phyloP scores from a whole-genome alignment of 495 filamentous ascomycete genomes.

The Podospora pseudocomata region DNA sequence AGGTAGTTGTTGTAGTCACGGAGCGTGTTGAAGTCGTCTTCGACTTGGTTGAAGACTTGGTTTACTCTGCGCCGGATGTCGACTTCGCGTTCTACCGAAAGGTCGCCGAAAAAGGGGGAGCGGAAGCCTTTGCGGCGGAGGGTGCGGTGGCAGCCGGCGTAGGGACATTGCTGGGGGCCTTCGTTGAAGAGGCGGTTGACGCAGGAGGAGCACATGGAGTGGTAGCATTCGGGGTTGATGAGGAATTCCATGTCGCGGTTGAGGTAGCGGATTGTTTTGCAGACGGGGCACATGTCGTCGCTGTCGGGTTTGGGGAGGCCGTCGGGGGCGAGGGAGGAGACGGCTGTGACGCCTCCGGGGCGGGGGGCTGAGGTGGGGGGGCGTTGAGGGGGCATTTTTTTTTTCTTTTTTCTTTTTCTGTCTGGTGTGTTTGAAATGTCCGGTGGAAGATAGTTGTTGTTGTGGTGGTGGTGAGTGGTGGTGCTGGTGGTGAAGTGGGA shows the following conservation, averaged over 20 bases:
- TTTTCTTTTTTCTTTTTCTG: neutral
- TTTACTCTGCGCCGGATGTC: constrained; percentile 82
- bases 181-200: constrained; percentile 90
- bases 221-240: constrained; percentile 97
- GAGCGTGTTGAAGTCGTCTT: constrained; percentile 85
- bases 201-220: constrained; percentile 94
- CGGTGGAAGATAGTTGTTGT: no score
- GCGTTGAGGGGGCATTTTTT: constrained; percentile 19
- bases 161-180: constrained; percentile 85
- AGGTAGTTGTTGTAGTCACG: constrained; percentile 89
- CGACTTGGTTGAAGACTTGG: constrained; percentile 76
- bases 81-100: constrained; percentile 88
- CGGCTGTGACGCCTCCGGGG: constrained; percentile 3
- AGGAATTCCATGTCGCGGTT: constrained; percentile 91
- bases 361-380: constrained; percentile 7
- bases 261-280: constrained; percentile 92
- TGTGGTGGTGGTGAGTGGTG: no score
- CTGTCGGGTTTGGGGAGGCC: constrained; percentile 25
- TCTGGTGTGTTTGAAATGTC: no score
- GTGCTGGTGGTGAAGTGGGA: no score
- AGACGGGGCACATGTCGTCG: constrained; percentile 88
- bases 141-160: constrained; percentile 79
- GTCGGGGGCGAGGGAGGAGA: constrained; percentile 13
- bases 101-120: constrained; percentile 83
- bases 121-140: constrained; percentile 82